Base-by-base conservation (phyloP, 768 basidiomycete species). In the Amanita subjunquillea region DNA sequence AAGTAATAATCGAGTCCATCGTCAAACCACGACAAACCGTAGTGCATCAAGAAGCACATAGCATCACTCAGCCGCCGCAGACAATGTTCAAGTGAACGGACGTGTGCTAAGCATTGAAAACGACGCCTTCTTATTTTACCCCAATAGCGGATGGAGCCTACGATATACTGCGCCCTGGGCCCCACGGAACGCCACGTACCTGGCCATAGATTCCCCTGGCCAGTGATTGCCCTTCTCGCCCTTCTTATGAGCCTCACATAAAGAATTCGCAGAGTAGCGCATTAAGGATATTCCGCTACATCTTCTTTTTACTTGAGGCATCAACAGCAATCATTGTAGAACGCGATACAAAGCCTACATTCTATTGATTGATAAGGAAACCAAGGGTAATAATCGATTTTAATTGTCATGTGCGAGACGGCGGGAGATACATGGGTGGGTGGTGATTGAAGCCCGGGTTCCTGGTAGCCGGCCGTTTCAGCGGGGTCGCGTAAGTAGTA, bases 231-330 rank as follows among this genome's bases (percentile, higher is more conserved):
- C 80, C 66, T 91, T 92, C 64, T 91, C 89, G 2, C 90, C 90
- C 63, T 94, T 92, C 65, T 90, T 89, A 66, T 96, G 92, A 4
- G 94, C 95, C 10, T 81, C 64, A 94, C 95, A 96, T 97, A 71
- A 97, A 99, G 76, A 90, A 99, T 2, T 94, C 96, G 58, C 85
- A 87, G 4, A 89, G 0, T 30, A 30, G 8, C 8, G 86, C 86
- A 66, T 84, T 83, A 23, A 91, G 80, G 53, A 98, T 84, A 58
- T 84, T 84, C 50, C 70, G 56, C 65, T 80, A 86, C 57, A 87
- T 78, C 62, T 84, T 88, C 61, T 73, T 75, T 59, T 87, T 79
- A 58, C 86, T 25, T 64, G 65, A 2, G 80, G 73, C 6, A 83
- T 83, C 23, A 92, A 66, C 23, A 93, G 36, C 6, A 43, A 46